These are phyloP conservation scores for Pigoraptor vietnamica DNA, from an alignment of 78 protist species.

Conservation along the genomic window DNA sequence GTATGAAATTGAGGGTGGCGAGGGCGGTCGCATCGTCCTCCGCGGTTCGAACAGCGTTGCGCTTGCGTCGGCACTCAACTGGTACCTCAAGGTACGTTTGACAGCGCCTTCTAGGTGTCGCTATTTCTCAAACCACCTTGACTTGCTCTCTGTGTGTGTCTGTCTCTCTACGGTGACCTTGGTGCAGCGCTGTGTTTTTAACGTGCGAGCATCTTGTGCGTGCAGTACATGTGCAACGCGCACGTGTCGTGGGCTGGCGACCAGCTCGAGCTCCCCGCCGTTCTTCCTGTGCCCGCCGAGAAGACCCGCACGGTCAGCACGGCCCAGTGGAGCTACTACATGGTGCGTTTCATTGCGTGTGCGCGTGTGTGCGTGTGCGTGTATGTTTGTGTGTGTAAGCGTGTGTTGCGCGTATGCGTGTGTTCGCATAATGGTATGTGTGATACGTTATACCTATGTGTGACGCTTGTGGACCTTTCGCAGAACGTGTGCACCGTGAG, in stretches of 20 bases:
- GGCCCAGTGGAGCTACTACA: background rate
- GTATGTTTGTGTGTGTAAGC: background rate
- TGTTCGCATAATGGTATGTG: background rate
- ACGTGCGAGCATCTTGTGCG: background rate
- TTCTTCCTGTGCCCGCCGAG: background rate
- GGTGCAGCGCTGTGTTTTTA: background rate
- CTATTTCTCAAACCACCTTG: background rate
- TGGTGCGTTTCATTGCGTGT: background rate
- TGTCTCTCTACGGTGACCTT: background rate
- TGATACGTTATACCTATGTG: background rate
- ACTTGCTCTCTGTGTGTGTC: background rate
- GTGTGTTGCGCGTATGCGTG: background rate
- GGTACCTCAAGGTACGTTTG: slow-evolving; percentile 12
- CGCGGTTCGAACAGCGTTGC: slow-evolving; percentile 6
- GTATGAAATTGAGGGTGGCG: background rate
- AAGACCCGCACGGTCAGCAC: background rate
- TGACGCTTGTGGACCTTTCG: background rate
- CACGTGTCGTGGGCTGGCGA: background rate
- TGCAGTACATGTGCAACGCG: background rate
- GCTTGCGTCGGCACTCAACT: slow-evolving; percentile 17
- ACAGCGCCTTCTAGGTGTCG: too few species aligned
- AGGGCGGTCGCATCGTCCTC: background rate
- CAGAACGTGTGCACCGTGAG: slow-evolving; percentile 20
- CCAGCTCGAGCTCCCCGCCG: background rate
- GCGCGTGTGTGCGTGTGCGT: background rate